These are phyloP conservation scores for Tulasnella sp. DNA, from an alignment of 768 basidiomycete species.

Conservation along the genomic window DNA sequence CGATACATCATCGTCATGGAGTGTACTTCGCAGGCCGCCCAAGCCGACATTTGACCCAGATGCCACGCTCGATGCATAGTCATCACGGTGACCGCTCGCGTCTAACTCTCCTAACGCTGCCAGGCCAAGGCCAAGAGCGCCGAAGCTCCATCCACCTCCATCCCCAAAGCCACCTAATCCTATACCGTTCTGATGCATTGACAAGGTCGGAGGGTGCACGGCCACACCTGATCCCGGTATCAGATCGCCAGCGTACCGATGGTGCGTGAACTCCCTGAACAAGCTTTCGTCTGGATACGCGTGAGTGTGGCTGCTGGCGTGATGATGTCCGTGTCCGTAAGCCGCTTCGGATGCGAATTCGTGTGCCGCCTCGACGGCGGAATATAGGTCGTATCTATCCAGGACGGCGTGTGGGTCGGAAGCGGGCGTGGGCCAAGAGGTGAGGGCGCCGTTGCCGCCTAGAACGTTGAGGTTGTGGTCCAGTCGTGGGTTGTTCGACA, in stretches of 20 bases:
- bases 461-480: constrained; percentile 2
- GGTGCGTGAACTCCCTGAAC: constrained; percentile 18
- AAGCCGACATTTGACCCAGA: constrained; percentile 7
- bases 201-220: constrained; percentile 13
- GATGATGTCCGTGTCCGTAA: constrained; percentile 8
- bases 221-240: constrained; percentile 18
- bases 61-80: constrained; percentile 11
- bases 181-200: not conserved
- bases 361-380: constrained; percentile 17
- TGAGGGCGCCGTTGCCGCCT: constrained; percentile 9
- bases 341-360: constrained; percentile 19
- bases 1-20: constrained; percentile 8
- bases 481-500: constrained; percentile 16
- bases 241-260: constrained; percentile 19
- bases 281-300: constrained; percentile 9
- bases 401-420: constrained; percentile 16
- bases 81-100: not conserved
- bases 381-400: constrained; percentile 20
- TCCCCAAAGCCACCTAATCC: not conserved
- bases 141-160: not conserved
- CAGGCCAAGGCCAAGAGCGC: constrained; percentile 7
- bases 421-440: constrained; percentile 8
- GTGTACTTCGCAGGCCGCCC: not conserved
- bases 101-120: not conserved
- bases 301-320: constrained; percentile 5